Evolutionary conservation across 768 basidiomycete genomes (phyloP), one percentile per base, ranked within the genome.

Genomic region (Pulveroboletus frians): DNA sequence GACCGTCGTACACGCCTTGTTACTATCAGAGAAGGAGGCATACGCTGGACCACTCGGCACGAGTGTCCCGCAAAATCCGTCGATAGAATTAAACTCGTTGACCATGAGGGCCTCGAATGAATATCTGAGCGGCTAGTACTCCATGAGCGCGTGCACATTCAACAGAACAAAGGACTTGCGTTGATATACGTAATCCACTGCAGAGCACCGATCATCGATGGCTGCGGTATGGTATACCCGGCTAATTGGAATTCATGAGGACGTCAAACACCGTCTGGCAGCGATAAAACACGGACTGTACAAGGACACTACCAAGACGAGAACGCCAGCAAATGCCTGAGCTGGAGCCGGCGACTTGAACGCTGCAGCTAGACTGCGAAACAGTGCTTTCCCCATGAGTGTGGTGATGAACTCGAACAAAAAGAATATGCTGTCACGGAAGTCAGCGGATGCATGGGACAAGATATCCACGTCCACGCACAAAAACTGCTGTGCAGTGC

Each of bases 71-170:
- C 84, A 85, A 14, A 68, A 59, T 39, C 84, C 88, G 17, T 85
- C 65, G 6, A 87, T 67, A 0, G 78, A 83, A 55, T 77, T 80
- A 69, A 93, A 92, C 65, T 95, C 90, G 67, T 92, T 94, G 17
- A 79, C 73, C 62, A 94, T 73, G 37, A 92, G 64, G 0, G 77
- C 73, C 52, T 91, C 86, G 62, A 93, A 92, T 0, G 61, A 49
- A 29, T 62, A 62, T 79, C 84, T 60, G 82, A 92, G 3, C 71
- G 76, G 91, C 61, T 63, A 39, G 7, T 13, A 17, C 1, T 21
- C 5, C 26, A 3, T 30, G 18, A 61, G 55, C 8, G 5, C 2
- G 29, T 13, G 30, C 15, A 9, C 15, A 34, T n/a, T 5, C 8
- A 9, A 41, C 0, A 76, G 82, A 52, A 58, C 2, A 23, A 8